These are phyloP conservation scores for Yarrowia sp. DNA, from an alignment of 805 yeast genomes.

Conservation along the genomic window DNA sequence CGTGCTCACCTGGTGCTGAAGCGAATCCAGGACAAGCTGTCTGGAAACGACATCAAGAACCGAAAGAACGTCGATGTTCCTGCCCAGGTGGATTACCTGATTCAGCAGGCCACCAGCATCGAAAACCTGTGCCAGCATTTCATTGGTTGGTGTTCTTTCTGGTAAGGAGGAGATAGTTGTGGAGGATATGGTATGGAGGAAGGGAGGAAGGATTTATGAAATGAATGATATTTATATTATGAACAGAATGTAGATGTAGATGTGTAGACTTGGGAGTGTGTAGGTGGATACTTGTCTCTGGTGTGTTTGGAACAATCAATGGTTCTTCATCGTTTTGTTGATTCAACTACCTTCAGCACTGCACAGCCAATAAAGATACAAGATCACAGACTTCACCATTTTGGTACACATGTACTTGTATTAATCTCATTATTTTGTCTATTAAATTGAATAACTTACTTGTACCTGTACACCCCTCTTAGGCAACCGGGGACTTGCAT, in stretches of 20 bases:
- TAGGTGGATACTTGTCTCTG: too few species aligned
- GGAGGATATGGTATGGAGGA: background rate
- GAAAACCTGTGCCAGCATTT: constrained; percentile 96
- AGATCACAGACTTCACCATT: too few species aligned
- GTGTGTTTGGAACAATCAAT: too few species aligned
- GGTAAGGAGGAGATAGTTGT: constrained; percentile 57
- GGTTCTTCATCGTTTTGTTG: too few species aligned
- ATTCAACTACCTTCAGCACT: too few species aligned
- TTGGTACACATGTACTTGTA: too few species aligned
- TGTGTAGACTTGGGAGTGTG: too few species aligned
- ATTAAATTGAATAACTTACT: too few species aligned
- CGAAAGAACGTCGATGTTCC: constrained; percentile 76
- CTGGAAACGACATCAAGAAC: constrained; percentile 90
- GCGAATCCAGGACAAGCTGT: constrained; percentile 88
- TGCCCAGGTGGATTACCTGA: constrained; percentile 89
- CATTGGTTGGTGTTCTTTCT: constrained; percentile 99
- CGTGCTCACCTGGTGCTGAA: constrained; percentile 89
- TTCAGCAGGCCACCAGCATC: constrained; percentile 94
- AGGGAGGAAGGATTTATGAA: background rate
- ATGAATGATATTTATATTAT: constrained; percentile 14
- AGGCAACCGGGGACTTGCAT: constrained; percentile 1
- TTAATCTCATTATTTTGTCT: too few species aligned
- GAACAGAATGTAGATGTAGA: background rate
- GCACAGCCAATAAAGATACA: too few species aligned
- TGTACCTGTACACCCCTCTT: too few species aligned